These are phyloP conservation scores for Schwanniomyces pseudopolymorphus DNA, from an alignment of 805 yeast species.

Conservation along the genomic window DNA sequence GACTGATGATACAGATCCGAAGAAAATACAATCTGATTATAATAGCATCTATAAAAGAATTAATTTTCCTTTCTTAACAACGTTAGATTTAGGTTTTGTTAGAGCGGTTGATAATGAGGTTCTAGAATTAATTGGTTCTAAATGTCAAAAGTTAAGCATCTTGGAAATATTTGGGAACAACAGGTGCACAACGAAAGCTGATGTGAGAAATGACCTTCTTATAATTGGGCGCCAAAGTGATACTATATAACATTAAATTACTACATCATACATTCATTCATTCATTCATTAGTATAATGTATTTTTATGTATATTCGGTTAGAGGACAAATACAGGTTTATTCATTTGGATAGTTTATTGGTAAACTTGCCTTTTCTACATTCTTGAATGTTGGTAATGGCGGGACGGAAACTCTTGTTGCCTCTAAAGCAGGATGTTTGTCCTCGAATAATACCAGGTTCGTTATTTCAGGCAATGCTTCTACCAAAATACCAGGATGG, in stretches of 20 bases:
- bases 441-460: conserved; percentile 21
- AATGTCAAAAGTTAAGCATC: conserved; percentile 61
- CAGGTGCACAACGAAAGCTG: conserved; percentile 57
- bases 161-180: conserved; percentile 83
- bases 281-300: background rate
- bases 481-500: conserved; percentile 36
- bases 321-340: conserved; percentile 1
- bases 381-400: conserved; percentile 58
- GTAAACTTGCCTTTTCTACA: conserved; percentile 59
- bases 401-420: conserved; percentile 20
- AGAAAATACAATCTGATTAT: conserved; percentile 6
- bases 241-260: conserved; percentile 24
- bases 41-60: conserved; percentile 12
- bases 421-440: conserved; percentile 19
- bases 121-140: conserved; percentile 53
- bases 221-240: conserved; percentile 78
- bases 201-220: conserved; percentile 51
- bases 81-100: conserved; percentile 78
- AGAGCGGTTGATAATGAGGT: conserved; percentile 70
- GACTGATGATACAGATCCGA: conserved; percentile 31
- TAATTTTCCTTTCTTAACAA: conserved; percentile 58
- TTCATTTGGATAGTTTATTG: conserved; percentile 40
- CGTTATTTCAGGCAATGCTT: conserved; percentile 34
- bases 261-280: background rate
- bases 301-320: background rate